phyloP scores from a whole-genome alignment of 305 asterid genomes.

The Fraxinus sp. region DNA sequence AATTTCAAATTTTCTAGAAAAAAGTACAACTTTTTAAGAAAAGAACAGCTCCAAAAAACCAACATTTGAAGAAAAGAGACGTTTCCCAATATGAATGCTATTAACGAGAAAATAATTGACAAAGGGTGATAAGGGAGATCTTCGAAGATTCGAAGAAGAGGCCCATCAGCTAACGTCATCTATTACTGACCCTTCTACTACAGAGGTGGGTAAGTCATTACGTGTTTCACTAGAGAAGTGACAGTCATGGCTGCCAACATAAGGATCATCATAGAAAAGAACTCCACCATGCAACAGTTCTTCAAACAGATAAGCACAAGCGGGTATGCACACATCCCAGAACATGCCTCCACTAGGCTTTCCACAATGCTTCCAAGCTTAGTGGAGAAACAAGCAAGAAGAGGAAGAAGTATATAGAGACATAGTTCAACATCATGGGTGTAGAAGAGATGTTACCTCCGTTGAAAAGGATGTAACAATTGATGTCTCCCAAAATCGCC shows the following conservation, averaged over 20 bases:
- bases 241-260: too few relatives aligned
- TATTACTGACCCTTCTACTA: not conserved
- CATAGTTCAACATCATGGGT: not conserved
- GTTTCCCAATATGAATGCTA: not conserved
- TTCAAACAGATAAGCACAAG: too few relatives aligned
- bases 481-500: not conserved
- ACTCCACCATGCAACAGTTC: too few relatives aligned
- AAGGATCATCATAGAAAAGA: too few relatives aligned
- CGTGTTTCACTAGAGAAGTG: not conserved
- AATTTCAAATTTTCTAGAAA: too few relatives aligned
- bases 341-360: not conserved
- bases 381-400: not conserved
- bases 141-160: not conserved
- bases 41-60: too few relatives aligned
- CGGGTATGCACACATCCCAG: not conserved
- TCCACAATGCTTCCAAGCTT: not conserved
- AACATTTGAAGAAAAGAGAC: too few relatives aligned
- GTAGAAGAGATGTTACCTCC: not conserved
- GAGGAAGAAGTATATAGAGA: not conserved
- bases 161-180: not conserved
- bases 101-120: not conserved
- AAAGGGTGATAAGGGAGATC: not conserved
- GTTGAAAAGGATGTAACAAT: not conserved
- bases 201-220: not conserved
- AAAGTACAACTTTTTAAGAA: too few relatives aligned